Evolutionary conservation across 108 stramenopile genomes (phyloP).

Genomic region (Skeletonema menzelii): DNA sequence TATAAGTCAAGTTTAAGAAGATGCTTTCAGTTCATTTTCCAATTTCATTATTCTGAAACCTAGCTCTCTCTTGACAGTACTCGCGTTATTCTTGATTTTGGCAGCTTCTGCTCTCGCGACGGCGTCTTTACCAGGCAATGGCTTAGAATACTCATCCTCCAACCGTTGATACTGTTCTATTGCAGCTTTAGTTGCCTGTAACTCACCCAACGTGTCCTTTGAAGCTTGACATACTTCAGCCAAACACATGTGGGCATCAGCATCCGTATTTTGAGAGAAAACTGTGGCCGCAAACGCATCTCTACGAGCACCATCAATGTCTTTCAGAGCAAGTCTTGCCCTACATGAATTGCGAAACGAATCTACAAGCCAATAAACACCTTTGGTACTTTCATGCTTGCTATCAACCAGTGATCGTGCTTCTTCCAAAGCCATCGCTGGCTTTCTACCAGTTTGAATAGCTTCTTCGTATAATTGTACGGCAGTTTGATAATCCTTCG

Average conservation of each 20-base stretch:
- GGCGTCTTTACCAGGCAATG: conserved; percentile 27
- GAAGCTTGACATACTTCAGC: conserved; percentile 40
- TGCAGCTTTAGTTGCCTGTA: conserved; percentile 29
- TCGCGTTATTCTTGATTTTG: conserved; percentile 21
- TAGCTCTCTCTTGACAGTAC: conserved; percentile 29
- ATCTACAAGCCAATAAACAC: conserved; percentile 34
- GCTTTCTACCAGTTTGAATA: conserved; percentile 37
- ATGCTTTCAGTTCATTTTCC: conserved; percentile 24
- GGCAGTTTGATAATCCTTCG: conserved; percentile 29
- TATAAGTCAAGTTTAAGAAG: neutral
- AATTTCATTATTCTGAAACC: conserved; percentile 40
- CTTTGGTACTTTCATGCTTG: neutral
- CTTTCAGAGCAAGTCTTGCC: conserved; percentile 19
- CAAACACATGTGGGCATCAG: conserved; percentile 46
- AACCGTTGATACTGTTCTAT: conserved; percentile 17
- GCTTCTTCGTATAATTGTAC: conserved; percentile 41
- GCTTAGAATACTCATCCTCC: conserved; percentile 23
- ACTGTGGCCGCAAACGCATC: conserved; percentile 50
- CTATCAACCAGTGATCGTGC: conserved; percentile 7
- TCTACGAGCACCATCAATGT: conserved; percentile 45
- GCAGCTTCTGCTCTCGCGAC: conserved; percentile 33
- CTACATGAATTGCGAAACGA: conserved; percentile 34
- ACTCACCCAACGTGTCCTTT: conserved; percentile 36
- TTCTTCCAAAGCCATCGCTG: conserved; percentile 44
- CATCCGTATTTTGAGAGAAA: conserved; percentile 30